A percentile compares a stretch with the other conserved stretches of the same genome.
phyloP scores from a whole-genome alignment of 148 eudicot species.

The Chenopodium quinoa region DNA sequence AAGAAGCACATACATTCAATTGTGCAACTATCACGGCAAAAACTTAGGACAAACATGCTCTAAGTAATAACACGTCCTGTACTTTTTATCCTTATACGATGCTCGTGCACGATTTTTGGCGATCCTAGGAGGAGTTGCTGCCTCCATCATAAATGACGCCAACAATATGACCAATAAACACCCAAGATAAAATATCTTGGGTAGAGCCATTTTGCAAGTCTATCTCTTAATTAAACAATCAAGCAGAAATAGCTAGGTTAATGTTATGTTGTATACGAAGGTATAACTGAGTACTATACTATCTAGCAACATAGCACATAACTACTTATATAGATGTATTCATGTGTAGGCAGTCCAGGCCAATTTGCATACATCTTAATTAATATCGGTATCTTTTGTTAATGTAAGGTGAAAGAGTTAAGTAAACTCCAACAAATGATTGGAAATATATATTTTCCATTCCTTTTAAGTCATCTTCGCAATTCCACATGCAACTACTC shows the following conservation, averaged over 20 bases:
- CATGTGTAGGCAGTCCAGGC: not conserved
- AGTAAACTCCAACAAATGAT: not conserved
- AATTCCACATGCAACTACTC: conserved; percentile 20
- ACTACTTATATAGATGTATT: conserved; percentile 2
- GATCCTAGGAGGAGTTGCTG: conserved; percentile 44
- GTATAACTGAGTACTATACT: not conserved
- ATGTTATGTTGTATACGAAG: not conserved
- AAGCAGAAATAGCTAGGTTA: not conserved
- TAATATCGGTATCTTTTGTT: conserved; percentile 2
- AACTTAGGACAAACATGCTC: conserved; percentile 54
- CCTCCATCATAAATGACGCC: conserved; percentile 13
- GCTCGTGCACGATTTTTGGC: conserved; percentile 43
- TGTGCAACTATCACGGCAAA: conserved; percentile 45
- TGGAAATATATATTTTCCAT: not conserved
- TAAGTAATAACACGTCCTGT: conserved; percentile 48
- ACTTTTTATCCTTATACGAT: conserved; percentile 33
- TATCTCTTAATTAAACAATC: too few relatives aligned
- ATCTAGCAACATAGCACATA: not conserved
- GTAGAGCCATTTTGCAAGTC: conserved; percentile 22
- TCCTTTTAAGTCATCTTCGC: not conserved
- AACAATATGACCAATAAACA: conserved; percentile 25
- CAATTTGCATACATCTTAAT: not conserved
- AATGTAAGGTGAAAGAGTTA: conserved; percentile 23
- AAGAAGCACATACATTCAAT: conserved; percentile 46
- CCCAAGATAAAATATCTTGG: conserved; percentile 28